These are phyloP conservation scores for Claviceps citrina DNA, from an alignment of 2,329 filamentous ascomycete genomes.

Conservation along the genomic window DNA sequence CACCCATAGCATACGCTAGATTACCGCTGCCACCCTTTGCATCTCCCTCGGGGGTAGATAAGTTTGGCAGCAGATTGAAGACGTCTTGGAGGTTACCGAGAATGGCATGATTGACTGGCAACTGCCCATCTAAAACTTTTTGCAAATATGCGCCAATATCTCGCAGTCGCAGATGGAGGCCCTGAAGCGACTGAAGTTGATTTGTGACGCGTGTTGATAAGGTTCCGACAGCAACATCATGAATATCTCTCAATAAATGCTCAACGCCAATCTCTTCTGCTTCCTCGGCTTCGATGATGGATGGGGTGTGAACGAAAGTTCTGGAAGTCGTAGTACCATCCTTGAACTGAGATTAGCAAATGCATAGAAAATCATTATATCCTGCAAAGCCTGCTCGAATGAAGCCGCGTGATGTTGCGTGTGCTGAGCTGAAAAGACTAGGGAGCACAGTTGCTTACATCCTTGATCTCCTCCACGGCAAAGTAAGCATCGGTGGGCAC, in stretches of 20 bases:
- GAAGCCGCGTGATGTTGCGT: too few species aligned
- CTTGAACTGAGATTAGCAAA: slow-evolving; percentile 28
- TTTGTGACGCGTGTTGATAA: slow-evolving; percentile 93
- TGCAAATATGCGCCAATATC: slow-evolving; percentile 93
- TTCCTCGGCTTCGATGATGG: slow-evolving; percentile 96
- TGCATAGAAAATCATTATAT: neutral
- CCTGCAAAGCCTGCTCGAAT: neutral
- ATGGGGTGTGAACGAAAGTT: slow-evolving; percentile 96
- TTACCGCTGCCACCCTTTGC: slow-evolving; percentile 58
- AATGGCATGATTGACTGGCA: slow-evolving; percentile 94
- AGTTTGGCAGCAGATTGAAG: slow-evolving; percentile 94
- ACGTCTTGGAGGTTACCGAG: slow-evolving; percentile 97
- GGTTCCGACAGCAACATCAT: slow-evolving; percentile 92
- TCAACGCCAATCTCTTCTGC: slow-evolving; percentile 98
- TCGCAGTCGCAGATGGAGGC: slow-evolving; percentile 80
- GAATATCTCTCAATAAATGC: slow-evolving; percentile 92
- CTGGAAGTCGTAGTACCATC: slow-evolving; percentile 93
- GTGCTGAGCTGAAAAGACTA: too few species aligned
- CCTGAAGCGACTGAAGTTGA: slow-evolving; percentile 92
- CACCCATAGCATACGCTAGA: slow-evolving; percentile 87
- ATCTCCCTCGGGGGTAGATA: slow-evolving; percentile 65
- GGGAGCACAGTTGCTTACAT: slow-evolving; percentile 44
- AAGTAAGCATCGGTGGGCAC: slow-evolving; percentile 98
- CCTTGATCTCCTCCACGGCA: slow-evolving; percentile 97
- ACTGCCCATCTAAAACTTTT: slow-evolving; percentile 82